phyloP scores from a whole-genome alignment of 768 basidiomycete species.

The Boletus pseudopeckii region DNA sequence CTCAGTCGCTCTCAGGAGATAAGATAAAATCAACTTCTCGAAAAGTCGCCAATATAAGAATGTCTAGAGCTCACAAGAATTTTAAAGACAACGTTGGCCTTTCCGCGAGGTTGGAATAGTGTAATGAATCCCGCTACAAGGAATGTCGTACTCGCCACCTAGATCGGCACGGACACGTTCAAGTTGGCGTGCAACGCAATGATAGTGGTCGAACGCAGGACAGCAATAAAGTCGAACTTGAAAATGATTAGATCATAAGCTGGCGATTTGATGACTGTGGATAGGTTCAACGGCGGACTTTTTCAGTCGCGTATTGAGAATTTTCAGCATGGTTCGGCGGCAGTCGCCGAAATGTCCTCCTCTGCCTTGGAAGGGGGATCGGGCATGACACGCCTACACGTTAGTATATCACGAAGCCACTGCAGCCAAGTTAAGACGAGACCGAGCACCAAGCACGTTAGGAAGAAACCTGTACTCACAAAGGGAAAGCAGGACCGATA shows the following conservation, averaged over 20 bases:
- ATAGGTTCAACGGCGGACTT: no score
- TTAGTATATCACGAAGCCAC: conserved; percentile 18
- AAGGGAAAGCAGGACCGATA: conserved; percentile 56
- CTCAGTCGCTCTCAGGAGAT: conserved; percentile 17
- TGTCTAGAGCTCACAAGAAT: no score
- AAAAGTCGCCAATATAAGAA: not conserved
- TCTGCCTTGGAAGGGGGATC: no score
- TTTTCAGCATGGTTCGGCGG: no score
- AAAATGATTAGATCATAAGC: conserved; percentile 61
- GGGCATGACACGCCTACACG: no score
- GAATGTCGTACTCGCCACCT: no score
- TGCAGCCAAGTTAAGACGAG: no score
- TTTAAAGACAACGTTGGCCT: not conserved
- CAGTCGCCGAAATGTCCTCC: no score
- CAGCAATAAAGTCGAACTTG: conserved; percentile 53
- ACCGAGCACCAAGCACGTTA: no score
- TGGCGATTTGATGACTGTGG: no score
- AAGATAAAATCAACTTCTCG: conserved; percentile 13
- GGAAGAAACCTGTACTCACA: no score
- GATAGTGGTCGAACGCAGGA: conserved; percentile 51
- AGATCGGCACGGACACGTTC: conserved; percentile 30
- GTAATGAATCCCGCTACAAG: conserved; percentile 44
- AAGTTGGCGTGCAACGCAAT: conserved; percentile 45
- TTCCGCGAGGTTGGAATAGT: conserved; percentile 38
- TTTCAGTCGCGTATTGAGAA: no score